Percentiles rank a stretch among this genome's conserved stretches.
Evolutionary conservation across 371 early-diverging fungal species (phyloP).

Genomic region (Funneliformis caledonium): DNA sequence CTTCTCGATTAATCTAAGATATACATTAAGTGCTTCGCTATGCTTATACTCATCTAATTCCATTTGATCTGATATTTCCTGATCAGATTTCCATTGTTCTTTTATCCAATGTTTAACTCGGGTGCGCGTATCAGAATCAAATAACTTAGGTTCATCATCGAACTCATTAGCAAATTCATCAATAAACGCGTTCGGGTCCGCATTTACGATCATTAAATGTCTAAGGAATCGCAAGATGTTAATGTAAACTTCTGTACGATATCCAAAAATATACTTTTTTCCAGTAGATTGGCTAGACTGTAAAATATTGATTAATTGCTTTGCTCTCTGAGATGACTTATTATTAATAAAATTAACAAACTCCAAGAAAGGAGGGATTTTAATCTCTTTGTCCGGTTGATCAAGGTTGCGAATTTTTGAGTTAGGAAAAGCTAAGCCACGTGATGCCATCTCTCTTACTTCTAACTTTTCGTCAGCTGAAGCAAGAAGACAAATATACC

Average conservation of each 20-base stretch:
- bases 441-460: slow-evolving; percentile 72
- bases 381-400: slow-evolving; percentile 37
- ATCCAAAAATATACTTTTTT: slow-evolving; percentile 50
- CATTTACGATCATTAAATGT: slow-evolving; percentile 59
- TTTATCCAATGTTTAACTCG: slow-evolving; percentile 50
- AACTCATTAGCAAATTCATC: slow-evolving; percentile 57
- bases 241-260: slow-evolving; percentile 62
- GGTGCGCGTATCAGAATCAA: slow-evolving; percentile 49
- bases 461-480: slow-evolving; percentile 74
- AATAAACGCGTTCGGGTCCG: slow-evolving; percentile 56
- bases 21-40: slow-evolving; percentile 50
- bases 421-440: slow-evolving; percentile 52
- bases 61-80: slow-evolving; percentile 35
- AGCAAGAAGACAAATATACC: slow-evolving; percentile 78
- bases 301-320: slow-evolving; percentile 30
- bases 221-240: slow-evolving; percentile 63
- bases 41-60: slow-evolving; percentile 49
- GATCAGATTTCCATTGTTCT: slow-evolving; percentile 51
- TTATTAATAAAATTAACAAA: slow-evolving; percentile 52
- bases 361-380: slow-evolving; percentile 56
- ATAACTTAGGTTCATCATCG: slow-evolving; percentile 61
- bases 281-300: slow-evolving; percentile 40
- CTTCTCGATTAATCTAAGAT: slow-evolving; percentile 60
- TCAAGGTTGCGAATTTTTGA: slow-evolving; percentile 35
- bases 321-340: slow-evolving; percentile 40